Conservation (phyloP, 768 basidiomycete genomes). For the Suillus fuscotomentosus region DNA sequence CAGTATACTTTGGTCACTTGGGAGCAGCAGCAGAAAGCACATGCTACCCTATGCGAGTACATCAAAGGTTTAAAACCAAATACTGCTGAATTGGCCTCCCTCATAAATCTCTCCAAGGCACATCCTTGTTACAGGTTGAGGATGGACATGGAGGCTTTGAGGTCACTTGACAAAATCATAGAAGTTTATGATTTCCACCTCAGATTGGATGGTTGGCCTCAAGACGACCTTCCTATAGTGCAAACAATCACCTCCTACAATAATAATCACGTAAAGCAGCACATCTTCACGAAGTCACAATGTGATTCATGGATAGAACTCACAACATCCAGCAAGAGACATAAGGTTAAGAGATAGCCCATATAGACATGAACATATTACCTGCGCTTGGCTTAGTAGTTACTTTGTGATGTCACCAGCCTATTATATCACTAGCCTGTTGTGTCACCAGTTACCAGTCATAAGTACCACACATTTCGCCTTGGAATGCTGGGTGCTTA, state of each 20-base stretch:
- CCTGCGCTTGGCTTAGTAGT: not conserved
- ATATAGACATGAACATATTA: not conserved
- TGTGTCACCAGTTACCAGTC: too few species aligned
- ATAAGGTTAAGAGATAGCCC: not conserved
- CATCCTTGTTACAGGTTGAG: not conserved
- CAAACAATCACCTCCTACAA: too few species aligned
- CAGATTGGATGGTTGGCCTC: not conserved
- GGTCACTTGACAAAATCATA: not conserved
- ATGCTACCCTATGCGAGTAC: not conserved
- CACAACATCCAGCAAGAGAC: not conserved
- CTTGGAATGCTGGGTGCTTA: too few species aligned
- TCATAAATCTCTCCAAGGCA: not conserved
- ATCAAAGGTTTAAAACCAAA: not conserved
- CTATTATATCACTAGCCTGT: too few species aligned
- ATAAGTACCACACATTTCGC: too few species aligned
- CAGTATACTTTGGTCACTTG: not conserved
- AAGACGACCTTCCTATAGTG: too few species aligned
- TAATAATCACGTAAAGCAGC: not conserved
- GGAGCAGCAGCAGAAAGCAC: not conserved
- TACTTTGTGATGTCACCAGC: not conserved
- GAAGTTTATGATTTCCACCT: not conserved
- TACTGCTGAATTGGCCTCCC: not conserved
- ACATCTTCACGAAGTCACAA: not conserved
- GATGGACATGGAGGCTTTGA: not conserved
- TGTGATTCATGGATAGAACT: not conserved